Evolutionary conservation across 805 yeast genomes (phyloP).

Genomic region (Crinitomyces ghanaensis): DNA sequence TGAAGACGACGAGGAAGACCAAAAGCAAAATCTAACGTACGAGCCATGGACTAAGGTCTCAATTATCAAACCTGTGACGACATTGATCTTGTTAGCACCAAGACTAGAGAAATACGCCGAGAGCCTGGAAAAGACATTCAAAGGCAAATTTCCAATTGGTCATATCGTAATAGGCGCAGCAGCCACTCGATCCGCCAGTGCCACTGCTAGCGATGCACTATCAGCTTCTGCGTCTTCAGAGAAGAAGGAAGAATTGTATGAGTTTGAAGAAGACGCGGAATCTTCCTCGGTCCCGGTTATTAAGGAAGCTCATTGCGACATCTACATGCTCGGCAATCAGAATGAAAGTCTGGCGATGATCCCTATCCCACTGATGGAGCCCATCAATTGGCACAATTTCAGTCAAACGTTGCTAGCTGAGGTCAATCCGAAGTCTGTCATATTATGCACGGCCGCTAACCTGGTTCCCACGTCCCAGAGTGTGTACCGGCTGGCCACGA

Average conservation of each 20-base stretch:
- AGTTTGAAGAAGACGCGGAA: constrained; percentile 3
- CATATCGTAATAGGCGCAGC: background rate
- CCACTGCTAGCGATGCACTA: constrained; percentile 1
- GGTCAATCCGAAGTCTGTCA: constrained; percentile 8
- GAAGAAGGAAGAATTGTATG: constrained; percentile 7
- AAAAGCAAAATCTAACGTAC: constrained; percentile 6
- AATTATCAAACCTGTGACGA: constrained; percentile 3
- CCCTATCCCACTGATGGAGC: constrained; percentile 10
- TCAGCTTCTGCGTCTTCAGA: constrained; percentile 11
- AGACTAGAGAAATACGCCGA: constrained; percentile 10
- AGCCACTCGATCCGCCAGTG: constrained; percentile 1
- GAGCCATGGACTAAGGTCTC: constrained; percentile 12
- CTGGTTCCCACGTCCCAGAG: constrained; percentile 8
- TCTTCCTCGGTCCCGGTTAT: background rate
- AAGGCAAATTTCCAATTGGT: constrained; percentile 3
- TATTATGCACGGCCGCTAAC: constrained; percentile 10
- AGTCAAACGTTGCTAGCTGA: constrained; percentile 8
- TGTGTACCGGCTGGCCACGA: constrained; percentile 10
- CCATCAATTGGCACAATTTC: constrained; percentile 11
- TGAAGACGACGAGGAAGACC: constrained; percentile 16
- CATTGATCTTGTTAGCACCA: constrained; percentile 13
- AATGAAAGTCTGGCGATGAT: constrained; percentile 5
- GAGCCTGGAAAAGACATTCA: constrained; percentile 2
- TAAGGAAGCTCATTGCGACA: background rate
- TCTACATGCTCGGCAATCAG: background rate